Conservation (phyloP, 306 rosid species). For the Prunus mira region DNA sequence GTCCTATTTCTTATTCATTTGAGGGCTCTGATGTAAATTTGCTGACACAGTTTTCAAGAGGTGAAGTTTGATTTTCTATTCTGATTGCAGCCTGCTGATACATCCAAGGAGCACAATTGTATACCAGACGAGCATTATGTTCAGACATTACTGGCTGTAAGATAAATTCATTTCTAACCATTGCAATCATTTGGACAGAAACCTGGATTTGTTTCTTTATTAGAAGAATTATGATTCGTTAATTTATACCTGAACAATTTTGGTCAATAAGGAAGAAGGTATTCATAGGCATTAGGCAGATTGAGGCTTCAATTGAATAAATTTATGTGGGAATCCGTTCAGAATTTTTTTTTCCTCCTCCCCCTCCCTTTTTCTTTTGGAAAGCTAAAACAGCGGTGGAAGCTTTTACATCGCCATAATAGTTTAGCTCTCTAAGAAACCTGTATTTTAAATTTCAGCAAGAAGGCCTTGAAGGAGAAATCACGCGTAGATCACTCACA, state of each 20-base stretch:
- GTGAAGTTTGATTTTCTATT: constrained; percentile 5
- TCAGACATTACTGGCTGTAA: constrained; percentile 88
- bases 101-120: constrained; percentile 83
- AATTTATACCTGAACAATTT: no score
- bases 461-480: constrained; percentile 72
- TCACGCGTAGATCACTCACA: constrained; percentile 80
- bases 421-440: constrained; percentile 2
- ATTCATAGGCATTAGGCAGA: no score
- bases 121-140: constrained; percentile 98
- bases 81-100: constrained; percentile 73
- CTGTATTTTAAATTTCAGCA: constrained; percentile 52
- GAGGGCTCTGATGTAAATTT: background rate
- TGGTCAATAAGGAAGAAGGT: no score
- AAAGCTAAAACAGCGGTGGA: background rate
- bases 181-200: background rate
- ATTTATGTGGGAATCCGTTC: no score
- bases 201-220: no score
- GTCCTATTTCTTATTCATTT: background rate
- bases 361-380: no score
- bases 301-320: no score
- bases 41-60: constrained; percentile 9
- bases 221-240: no score
- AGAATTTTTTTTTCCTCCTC: no score
- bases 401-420: background rate
- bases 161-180: constrained; percentile 21